Base-by-base conservation (phyloP, 1,139 yeast species). In the Magnusiomyces tetraspermus region DNA sequence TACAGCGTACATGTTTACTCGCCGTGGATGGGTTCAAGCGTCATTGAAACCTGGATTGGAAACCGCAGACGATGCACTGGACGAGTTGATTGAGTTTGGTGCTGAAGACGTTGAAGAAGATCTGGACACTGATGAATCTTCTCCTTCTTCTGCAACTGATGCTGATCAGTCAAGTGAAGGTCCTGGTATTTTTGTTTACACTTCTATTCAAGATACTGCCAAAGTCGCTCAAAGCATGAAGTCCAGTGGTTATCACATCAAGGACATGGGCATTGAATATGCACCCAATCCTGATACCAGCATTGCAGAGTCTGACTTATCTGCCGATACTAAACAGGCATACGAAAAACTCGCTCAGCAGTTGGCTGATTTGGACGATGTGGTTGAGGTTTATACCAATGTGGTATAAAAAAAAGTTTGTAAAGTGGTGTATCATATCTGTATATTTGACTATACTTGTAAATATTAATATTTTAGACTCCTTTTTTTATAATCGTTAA, bases 301-400 rank as follows among this genome's bases (percentile, higher is more conserved):
- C 58, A 82, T 82, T 3, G 75, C 73, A 13, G 76, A 79, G 46
- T 77, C 76, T 0, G 51, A 54, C 17, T 54, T 68, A 28, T 60
- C 57, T 17, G 78, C 77, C 48, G 79, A 74, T 45, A 85, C 78
- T 17, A 72, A 69, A 51, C 75, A 74, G 56, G 75, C 76, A 31
- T 77, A 79, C 59, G 76, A 76, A 24, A 85, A 82, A 63, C 78
- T 89, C 38, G 67, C 84, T 47, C 73, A 69, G 28, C 74, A 75
- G 53, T 71, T 90, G 51, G 95, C 87, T 56, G 87, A 81, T 42
- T 71, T 87, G 22, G 87, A 85, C 49, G 97, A 90, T 61, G 85
- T 90, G 36, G 80, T 88, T 8, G 88, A 82, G 58, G 80, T 85
- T 57, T 86, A 85, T 69, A 73, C 78, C 60, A 92, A 75, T 55